Conservation (phyloP, 345 rosid genomes). For the Carallia pectinifolia region DNA sequence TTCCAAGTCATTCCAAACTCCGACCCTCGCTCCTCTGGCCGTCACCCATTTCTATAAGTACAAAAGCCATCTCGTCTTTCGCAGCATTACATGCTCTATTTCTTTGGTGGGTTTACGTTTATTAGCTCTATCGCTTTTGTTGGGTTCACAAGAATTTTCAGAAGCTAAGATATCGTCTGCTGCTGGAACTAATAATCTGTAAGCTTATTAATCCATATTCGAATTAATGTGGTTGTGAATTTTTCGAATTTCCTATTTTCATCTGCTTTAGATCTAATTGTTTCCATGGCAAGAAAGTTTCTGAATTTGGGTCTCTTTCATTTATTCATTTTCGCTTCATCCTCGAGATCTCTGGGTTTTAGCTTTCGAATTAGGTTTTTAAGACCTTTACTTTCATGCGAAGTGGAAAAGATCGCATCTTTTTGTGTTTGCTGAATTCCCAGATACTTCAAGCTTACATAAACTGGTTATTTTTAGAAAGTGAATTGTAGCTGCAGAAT, state of each 20-base stretch:
- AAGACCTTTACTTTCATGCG: neutral
- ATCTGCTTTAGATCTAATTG: conserved; percentile 2
- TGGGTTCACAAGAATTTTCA: neutral
- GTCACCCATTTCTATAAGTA: neutral
- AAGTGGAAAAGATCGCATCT: neutral
- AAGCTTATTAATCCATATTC: neutral
- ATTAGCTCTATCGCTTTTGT: too few relatives aligned
- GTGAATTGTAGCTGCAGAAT: neutral
- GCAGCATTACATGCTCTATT: too few relatives aligned
- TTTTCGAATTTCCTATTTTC: neutral
- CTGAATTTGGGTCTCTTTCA: neutral
- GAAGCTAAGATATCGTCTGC: neutral
- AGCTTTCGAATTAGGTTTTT: neutral
- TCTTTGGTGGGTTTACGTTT: too few relatives aligned
- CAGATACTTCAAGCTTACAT: neutral
- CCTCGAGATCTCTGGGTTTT: neutral
- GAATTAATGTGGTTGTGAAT: neutral
- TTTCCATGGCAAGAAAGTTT: neutral
- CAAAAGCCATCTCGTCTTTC: too few relatives aligned
- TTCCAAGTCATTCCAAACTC: neutral
- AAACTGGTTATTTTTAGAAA: neutral
- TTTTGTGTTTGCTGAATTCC: neutral
- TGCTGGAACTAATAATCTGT: conserved; percentile 4
- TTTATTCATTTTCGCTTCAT: neutral
- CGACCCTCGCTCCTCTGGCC: neutral